A percentile compares a stretch with the other conserved stretches of the same genome.
Conservation (phyloP, 2,329 filamentous ascomycete genomes). For the Colletotrichum kahawae region DNA sequence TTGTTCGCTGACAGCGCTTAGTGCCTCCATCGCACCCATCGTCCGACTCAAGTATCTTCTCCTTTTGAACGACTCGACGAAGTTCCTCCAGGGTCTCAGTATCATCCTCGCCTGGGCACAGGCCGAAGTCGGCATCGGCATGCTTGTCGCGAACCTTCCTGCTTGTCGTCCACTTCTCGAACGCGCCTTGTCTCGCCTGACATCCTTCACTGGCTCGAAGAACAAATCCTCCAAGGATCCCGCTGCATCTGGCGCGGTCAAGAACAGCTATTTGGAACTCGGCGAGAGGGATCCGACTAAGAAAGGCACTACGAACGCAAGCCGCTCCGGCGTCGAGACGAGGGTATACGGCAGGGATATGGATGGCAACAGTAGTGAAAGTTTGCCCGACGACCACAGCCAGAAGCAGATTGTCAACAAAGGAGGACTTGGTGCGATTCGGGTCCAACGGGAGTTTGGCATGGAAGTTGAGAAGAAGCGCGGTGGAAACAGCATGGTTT, state of each 20-base stretch:
- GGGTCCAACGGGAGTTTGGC: constrained; percentile 4
- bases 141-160: constrained; percentile 16
- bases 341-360: constrained; percentile 14
- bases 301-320: neutral
- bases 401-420: constrained; percentile 6
- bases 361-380: constrained; percentile 6
- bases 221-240: constrained; percentile 11
- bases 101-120: constrained; percentile 16
- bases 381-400: constrained; percentile 11
- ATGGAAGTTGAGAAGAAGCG: constrained; percentile 13
- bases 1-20: neutral
- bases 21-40: constrained; percentile 15
- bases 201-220: constrained; percentile 13
- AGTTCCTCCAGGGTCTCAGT: constrained; percentile 2
- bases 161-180: constrained; percentile 16
- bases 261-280: constrained; percentile 15
- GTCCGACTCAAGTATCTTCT: constrained; percentile 17
- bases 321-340: constrained; percentile 2
- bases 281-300: constrained; percentile 9
- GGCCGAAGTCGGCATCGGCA: constrained; percentile 18
- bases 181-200: constrained; percentile 3
- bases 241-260: neutral
- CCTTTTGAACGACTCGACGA: constrained; percentile 11
- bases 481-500: neutral
- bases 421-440: constrained; percentile 4